These are phyloP conservation scores for Coccinonectria pachysandricola DNA, from an alignment of 2,329 filamentous ascomycete species.

Conservation along the genomic window DNA sequence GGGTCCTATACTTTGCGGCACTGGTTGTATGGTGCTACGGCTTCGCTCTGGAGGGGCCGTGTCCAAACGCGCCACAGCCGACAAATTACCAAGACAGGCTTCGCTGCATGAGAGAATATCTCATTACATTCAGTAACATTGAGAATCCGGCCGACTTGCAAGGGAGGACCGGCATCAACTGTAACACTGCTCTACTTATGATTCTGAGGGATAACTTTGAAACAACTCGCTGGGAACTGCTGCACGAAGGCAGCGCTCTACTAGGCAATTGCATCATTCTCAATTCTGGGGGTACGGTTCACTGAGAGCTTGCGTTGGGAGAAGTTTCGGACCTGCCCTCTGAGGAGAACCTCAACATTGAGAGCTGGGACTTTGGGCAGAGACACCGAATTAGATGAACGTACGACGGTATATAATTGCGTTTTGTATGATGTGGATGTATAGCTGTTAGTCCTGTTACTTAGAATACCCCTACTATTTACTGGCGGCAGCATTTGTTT, in stretches of 20 bases:
- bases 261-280: constrained; percentile 67
- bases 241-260: constrained; percentile 76
- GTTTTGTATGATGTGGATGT: too few relatives aligned
- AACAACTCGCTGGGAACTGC: constrained; percentile 79
- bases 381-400: too few relatives aligned
- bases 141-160: constrained; percentile 68
- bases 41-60: constrained; percentile 76
- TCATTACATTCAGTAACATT: constrained; percentile 62
- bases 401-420: too few relatives aligned
- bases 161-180: constrained; percentile 64
- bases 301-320: constrained; percentile 8
- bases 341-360: too few relatives aligned
- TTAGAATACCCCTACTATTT: too few relatives aligned
- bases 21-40: constrained; percentile 95
- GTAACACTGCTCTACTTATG: constrained; percentile 70
- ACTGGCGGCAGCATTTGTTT: too few relatives aligned
- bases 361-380: not conserved
- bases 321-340: too few relatives aligned
- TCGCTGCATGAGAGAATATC: constrained; percentile 68
- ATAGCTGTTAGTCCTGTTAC: too few relatives aligned
- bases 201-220: constrained; percentile 73
- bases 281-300: constrained; percentile 21
- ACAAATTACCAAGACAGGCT: constrained; percentile 55
- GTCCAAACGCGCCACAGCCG: constrained; percentile 42
- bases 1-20: constrained; percentile 89